Conservation (phyloP, 2,329 filamentous ascomycete genomes). For the Fusarium subtropicale region DNA sequence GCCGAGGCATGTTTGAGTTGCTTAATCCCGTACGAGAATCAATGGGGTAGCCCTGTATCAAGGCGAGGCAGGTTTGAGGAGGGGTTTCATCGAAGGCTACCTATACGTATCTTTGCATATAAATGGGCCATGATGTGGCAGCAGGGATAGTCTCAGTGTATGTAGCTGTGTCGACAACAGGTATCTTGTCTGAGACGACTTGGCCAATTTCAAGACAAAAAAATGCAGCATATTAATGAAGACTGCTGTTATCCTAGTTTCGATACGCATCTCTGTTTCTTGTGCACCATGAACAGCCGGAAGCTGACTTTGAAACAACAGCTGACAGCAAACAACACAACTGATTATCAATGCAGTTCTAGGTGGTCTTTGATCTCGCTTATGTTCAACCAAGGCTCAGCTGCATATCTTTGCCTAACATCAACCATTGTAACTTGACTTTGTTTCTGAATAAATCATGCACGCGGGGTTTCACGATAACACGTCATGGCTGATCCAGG, state of each 20-base stretch:
- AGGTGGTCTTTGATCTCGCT: neutral
- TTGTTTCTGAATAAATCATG: neutral
- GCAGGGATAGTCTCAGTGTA: neutral
- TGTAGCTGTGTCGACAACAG: neutral
- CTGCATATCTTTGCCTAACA: neutral
- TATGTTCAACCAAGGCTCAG: neutral
- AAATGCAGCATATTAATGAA: neutral
- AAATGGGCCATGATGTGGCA: neutral
- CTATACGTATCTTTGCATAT: neutral
- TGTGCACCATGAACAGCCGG: neutral
- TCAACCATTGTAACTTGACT: neutral
- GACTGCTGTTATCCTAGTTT: neutral
- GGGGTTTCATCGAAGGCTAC: neutral
- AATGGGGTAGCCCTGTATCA: neutral
- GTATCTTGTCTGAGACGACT: neutral
- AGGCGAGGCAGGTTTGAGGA: neutral
- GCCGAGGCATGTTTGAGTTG: neutral
- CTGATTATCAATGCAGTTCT: neutral
- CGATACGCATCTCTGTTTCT: neutral
- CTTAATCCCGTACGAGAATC: neutral
- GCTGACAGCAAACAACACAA: neutral
- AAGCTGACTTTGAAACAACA: neutral
- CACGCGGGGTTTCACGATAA: neutral
- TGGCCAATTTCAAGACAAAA: neutral
- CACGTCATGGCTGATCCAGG: conserved; percentile 2